Base-by-base conservation (phyloP, 768 basidiomycete species). In the Lyophyllum semitale region DNA sequence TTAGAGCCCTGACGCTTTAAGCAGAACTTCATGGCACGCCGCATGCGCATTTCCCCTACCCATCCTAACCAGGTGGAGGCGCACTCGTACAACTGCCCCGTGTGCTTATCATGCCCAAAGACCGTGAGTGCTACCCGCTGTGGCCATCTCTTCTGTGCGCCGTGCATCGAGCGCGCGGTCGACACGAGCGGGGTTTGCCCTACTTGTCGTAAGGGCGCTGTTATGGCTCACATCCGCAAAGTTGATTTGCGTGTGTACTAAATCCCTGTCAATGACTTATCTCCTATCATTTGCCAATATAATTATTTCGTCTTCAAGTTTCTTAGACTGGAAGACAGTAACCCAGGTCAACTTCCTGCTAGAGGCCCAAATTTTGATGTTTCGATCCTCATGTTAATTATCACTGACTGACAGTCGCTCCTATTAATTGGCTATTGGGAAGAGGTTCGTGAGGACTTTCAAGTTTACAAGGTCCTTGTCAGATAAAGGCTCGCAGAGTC, bases 111-210 rank as follows among this genome's bases (percentile, higher is more conserved):
- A 1, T 33, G 44, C n/a, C 47, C 54, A 11, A 59, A 53, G 20
- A 25, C 26, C 0, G 43, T 53, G 12, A 40, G 35, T 5, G 42
- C 55, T n/a, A 55, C 54, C 11, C 59, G 55, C 1, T 59, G 59
- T 26, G 54, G 59, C 0, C 59, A 59, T n/a, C 41, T 56, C 37
- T 59, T 56, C 51, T 59, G 59, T 22, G 15, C 38, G 7, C 15
- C 51, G 55, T 59, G 59, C n/a, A 53, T 59, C 1, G 18, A 41
- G 13, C 55, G 52, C 9, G 46, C 54, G n/a, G 38, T 59, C 6
- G 59, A 59, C 15, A 40, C 42, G 27, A 56, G 41, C n/a, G 54
- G 43, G 1, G 35, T 38, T 33, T 59, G 59, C 15, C 51, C 59
- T 11, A 53, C 54, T 3, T 59, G 59, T 20, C 37, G 59, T 3